Evolutionary conservation across 2,329 filamentous ascomycete species (phyloP), one percentile per base, ranked within the genome.

Genomic region (Fusarium sp.): DNA sequence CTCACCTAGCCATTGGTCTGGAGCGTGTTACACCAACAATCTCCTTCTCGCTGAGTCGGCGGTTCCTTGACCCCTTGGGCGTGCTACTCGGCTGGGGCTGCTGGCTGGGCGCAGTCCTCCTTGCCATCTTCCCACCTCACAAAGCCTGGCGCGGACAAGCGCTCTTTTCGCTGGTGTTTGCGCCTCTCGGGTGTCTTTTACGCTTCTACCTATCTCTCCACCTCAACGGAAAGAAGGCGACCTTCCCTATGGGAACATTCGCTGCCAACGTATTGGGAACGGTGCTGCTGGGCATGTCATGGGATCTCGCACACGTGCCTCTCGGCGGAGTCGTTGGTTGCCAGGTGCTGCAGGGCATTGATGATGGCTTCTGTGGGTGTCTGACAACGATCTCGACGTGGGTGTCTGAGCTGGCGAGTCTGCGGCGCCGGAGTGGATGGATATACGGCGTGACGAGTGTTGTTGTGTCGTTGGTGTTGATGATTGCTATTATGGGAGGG

Each of bases 171-270:
- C 80, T 95, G 25, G 87, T 93, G 3, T 95, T 97, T 69, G 91
- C 92, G 1, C 94, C 94, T 0, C 66, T 92, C 0, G 94, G 94
- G 0, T 93, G 90, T 66, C 76, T 97, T 0, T 72, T 83, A 0
- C 85, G 94, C 4, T 96, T 91, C 78, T 93, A 92, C 72, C 75
- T 85, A 1, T 90, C 90, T 1, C 72, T 91, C 7, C 75, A 80
- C 24, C 83, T 97, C n/a, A 97, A 97, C 69, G 79, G 84, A 0
- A 80, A 85, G 19, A 67, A 87, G 0, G 75, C 86, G 0, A 78
- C 83, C 0, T 97, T 97, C 66, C 94, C 94, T 0, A 75, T 97
- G 0, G 94, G 94, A 3, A 98, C 94, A 0, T 97, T 97, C 69
- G 77, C 80, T 0, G 92, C 90, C 26, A 98, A 98, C 70, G 80